These are phyloP conservation scores for Kodamaea kakaduensis DNA, from an alignment of 805 yeast species.

Conservation along the genomic window DNA sequence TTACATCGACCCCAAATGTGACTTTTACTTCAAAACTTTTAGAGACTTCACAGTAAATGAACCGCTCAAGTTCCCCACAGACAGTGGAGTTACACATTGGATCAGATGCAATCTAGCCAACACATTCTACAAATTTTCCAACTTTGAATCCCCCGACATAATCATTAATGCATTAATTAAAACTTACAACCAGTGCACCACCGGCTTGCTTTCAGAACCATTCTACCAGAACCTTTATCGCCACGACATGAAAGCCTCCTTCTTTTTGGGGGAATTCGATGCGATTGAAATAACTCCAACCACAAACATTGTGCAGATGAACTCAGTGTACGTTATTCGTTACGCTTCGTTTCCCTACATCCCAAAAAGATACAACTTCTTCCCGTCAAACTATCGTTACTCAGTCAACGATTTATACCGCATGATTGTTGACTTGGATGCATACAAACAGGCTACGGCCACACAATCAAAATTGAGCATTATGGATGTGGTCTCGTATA, in stretches of 20 bases:
- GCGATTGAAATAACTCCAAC: neutral
- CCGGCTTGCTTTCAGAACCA: conserved; percentile 9
- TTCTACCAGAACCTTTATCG: conserved; percentile 3
- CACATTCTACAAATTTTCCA: conserved; percentile 7
- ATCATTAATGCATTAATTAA: conserved; percentile 5
- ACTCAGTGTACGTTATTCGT: neutral
- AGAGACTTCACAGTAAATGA: conserved; percentile 3
- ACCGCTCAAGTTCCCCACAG: conserved; percentile 13
- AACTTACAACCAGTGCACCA: conserved; percentile 10
- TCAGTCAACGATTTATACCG: neutral
- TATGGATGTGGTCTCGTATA: neutral
- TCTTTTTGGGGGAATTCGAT: conserved; percentile 4
- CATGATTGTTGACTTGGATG: neutral
- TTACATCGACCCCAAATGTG: conserved; percentile 13
- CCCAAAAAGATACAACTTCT: neutral
- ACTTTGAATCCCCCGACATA: conserved; percentile 1
- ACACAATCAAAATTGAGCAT: neutral
- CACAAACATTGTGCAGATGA: neutral
- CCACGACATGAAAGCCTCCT: conserved; percentile 7
- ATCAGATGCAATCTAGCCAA: conserved; percentile 12
- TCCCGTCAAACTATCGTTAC: conserved; percentile 2
- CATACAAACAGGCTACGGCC: neutral
- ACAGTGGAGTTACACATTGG: conserved; percentile 16
- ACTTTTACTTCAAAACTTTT: conserved; percentile 10
- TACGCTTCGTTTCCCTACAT: neutral